Conservation (phyloP, 2,329 filamentous ascomycete genomes). For the Verticillium nubilum region DNA sequence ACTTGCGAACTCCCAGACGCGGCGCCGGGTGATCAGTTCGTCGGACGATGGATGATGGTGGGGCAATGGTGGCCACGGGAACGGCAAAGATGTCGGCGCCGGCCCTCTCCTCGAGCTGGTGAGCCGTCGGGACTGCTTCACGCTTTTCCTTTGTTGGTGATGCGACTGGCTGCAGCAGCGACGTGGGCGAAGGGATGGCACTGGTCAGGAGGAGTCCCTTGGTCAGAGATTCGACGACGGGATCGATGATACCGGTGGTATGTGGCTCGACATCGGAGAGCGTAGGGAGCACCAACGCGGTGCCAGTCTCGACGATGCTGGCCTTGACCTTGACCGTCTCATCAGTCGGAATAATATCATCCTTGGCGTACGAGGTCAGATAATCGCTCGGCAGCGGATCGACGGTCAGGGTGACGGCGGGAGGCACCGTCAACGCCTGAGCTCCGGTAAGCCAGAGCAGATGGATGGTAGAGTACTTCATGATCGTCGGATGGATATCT, state of each 20-base stretch:
- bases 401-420: not conserved
- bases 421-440: not conserved
- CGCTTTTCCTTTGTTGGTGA: not conserved
- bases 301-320: not conserved
- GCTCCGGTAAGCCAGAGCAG: not conserved
- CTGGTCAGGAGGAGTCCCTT: not conserved
- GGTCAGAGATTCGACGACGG: not conserved
- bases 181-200: not conserved
- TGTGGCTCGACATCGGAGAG: conserved; percentile 1
- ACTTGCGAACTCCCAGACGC: not conserved
- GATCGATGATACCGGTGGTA: not conserved
- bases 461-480: not conserved
- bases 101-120: not conserved
- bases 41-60: not conserved
- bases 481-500: not conserved
- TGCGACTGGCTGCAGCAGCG: not conserved
- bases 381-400: not conserved
- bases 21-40: not conserved
- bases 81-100: not conserved
- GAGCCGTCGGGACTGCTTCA: not conserved
- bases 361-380: not conserved
- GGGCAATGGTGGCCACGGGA: not conserved
- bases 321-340: not conserved
- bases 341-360: not conserved
- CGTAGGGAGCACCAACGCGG: not conserved